phyloP scores from a whole-genome alignment of 257 asterid genomes.

The Osmanthus fragrans region DNA sequence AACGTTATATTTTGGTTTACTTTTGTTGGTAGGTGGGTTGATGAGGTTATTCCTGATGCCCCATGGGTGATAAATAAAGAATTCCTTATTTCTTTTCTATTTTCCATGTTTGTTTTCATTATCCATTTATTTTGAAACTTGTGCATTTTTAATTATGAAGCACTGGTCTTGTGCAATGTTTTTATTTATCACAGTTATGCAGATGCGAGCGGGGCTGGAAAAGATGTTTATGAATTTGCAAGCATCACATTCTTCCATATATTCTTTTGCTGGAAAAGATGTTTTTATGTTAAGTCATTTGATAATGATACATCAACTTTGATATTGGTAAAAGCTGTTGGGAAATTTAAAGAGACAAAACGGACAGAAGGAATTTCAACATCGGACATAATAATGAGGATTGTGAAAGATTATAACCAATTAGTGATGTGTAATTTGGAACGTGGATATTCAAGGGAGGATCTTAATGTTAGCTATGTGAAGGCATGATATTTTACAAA shows the following conservation, averaged over 20 bases:
- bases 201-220: conserved; percentile 47
- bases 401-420: conserved; percentile 63
- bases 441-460: conserved; percentile 66
- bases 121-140: not conserved
- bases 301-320: not conserved
- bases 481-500: conserved; percentile 40
- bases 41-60: conserved; percentile 96
- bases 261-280: not conserved
- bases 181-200: conserved; percentile 33
- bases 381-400: conserved; percentile 64
- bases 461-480: conserved; percentile 43
- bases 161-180: not conserved
- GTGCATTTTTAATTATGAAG: not conserved
- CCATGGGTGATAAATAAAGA: conserved; percentile 94
- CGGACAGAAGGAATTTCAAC: conserved; percentile 29
- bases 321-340: conserved; percentile 33
- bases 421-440: conserved; percentile 74
- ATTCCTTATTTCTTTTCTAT: conserved; percentile 37
- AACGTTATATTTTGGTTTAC: conserved; percentile 1
- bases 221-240: conserved; percentile 55
- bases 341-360: conserved; percentile 26
- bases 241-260: conserved; percentile 9
- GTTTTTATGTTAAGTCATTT: not conserved
- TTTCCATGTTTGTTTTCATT: not conserved
- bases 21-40: conserved; percentile 81